phyloP scores from a whole-genome alignment of 2,329 filamentous ascomycete genomes.

The Aureobasidium namibiae region DNA sequence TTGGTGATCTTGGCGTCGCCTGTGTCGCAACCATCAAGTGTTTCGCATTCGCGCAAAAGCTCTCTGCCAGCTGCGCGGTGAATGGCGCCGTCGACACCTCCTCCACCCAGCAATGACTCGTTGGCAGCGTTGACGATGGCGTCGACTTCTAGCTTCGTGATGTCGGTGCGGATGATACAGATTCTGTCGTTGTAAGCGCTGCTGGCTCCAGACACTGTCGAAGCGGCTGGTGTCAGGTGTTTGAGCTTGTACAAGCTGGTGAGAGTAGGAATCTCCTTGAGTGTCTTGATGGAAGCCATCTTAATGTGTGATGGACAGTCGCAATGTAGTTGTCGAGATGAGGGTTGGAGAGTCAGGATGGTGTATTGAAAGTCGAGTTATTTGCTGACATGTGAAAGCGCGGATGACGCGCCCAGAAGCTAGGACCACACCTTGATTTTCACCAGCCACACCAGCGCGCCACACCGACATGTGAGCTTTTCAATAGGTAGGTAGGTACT shows the following conservation, averaged over 20 bases:
- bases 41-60: constrained; percentile 63
- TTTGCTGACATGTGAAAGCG: background rate
- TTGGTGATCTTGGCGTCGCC: constrained; percentile 76
- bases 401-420: background rate
- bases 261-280: constrained; percentile 54
- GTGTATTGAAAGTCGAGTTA: background rate
- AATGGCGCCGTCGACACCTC: constrained; percentile 73
- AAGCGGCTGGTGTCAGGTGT: constrained; percentile 32
- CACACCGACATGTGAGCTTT: background rate
- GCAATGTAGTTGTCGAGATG: background rate
- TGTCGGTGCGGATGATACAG: constrained; percentile 64
- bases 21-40: constrained; percentile 63
- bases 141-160: constrained; percentile 69
- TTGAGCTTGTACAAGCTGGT: constrained; percentile 56
- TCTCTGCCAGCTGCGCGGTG: constrained; percentile 68
- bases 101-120: constrained; percentile 65
- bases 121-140: constrained; percentile 95
- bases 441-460: background rate
- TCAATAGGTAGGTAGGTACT: too few relatives aligned
- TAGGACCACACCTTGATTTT: background rate
- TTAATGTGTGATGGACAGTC: background rate
- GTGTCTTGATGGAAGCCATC: constrained; percentile 26
- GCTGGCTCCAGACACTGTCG: constrained; percentile 33
- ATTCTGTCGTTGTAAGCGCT: constrained; percentile 59
- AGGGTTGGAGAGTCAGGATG: background rate